phyloP scores from a whole-genome alignment of 2,329 filamentous ascomycete species.

The Orbilia quercus region DNA sequence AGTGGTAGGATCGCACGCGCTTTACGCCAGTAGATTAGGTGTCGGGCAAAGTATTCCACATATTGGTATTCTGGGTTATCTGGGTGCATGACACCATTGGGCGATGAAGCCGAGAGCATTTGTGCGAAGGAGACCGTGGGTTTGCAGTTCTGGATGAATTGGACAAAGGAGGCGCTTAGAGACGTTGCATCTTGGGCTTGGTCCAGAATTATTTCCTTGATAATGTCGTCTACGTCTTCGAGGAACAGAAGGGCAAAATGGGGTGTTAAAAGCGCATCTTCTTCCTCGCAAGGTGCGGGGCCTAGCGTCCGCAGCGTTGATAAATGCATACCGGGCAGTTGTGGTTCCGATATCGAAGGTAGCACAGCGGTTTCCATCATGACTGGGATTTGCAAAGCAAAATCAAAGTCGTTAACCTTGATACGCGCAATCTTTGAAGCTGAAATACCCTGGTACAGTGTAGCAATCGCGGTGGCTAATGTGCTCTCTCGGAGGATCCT shows the following conservation, averaged over 20 bases:
- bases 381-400: constrained; percentile 73
- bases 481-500: constrained; percentile 78
- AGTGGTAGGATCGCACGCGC: constrained; percentile 91
- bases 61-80: constrained; percentile 77
- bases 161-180: constrained; percentile 79
- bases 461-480: constrained; percentile 82
- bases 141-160: constrained; percentile 80
- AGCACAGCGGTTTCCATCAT: constrained; percentile 63
- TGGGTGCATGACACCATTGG: constrained; percentile 71
- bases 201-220: constrained; percentile 70
- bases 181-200: constrained; percentile 80
- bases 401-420: constrained; percentile 74
- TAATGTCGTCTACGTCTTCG: constrained; percentile 79
- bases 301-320: constrained; percentile 84
- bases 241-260: constrained; percentile 88
- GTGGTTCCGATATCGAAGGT: constrained; percentile 59
- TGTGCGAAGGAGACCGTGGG: constrained; percentile 72
- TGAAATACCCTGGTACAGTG: constrained; percentile 83
- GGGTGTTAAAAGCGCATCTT: constrained; percentile 76
- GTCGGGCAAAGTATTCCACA: constrained; percentile 87
- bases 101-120: constrained; percentile 63
- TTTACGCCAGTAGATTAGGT: constrained; percentile 95
- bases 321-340: constrained; percentile 63
- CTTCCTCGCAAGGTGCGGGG: constrained; percentile 75
- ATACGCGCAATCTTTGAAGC: constrained; percentile 87